Percentiles rank a stretch among this genome's conserved stretches.
Evolutionary conservation across 2,329 filamentous ascomycete species (phyloP).

Genomic region (Huntiella moniliformis): DNA sequence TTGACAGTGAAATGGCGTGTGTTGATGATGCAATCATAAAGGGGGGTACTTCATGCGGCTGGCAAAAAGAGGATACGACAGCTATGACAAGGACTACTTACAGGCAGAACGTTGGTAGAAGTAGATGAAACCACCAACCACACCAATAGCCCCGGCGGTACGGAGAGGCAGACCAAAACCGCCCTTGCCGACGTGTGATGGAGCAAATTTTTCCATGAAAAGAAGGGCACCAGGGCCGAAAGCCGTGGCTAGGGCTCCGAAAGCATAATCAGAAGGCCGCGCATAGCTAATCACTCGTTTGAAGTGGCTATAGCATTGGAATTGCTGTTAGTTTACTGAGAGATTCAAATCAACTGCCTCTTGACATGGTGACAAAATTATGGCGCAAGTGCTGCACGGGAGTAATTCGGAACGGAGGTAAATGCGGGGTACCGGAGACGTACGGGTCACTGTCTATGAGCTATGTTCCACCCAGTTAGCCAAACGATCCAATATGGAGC

Average conservation of each 20-base stretch:
- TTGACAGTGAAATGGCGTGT: background rate
- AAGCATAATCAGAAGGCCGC: constrained; percentile 62
- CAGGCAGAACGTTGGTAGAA: constrained; percentile 70
- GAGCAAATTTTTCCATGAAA: constrained; percentile 66
- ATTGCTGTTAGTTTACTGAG: too few relatives aligned
- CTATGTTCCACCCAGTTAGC: constrained; percentile 29
- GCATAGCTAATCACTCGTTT: constrained; percentile 79
- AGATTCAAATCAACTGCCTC: background rate
- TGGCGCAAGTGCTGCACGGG: background rate
- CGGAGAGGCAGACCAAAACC: constrained; percentile 74
- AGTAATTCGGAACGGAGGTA: background rate
- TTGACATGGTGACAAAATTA: background rate
- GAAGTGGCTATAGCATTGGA: constrained; percentile 47
- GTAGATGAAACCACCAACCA: constrained; percentile 62
- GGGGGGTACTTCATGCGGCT: background rate
- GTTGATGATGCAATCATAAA: background rate
- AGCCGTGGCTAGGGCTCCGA: constrained; percentile 49
- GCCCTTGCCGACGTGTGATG: constrained; percentile 65
- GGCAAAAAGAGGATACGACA: background rate
- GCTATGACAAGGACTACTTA: constrained; percentile 29
- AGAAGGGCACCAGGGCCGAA: constrained; percentile 56
- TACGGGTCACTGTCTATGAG: constrained; percentile 99
- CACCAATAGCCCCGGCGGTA: constrained; percentile 51
- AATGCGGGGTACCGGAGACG: constrained; percentile 18
- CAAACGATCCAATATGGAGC: background rate